These are phyloP conservation scores for Ustilago shanxiensis DNA, from an alignment of 1,284 basidiomycete species.

Conservation along the genomic window DNA sequence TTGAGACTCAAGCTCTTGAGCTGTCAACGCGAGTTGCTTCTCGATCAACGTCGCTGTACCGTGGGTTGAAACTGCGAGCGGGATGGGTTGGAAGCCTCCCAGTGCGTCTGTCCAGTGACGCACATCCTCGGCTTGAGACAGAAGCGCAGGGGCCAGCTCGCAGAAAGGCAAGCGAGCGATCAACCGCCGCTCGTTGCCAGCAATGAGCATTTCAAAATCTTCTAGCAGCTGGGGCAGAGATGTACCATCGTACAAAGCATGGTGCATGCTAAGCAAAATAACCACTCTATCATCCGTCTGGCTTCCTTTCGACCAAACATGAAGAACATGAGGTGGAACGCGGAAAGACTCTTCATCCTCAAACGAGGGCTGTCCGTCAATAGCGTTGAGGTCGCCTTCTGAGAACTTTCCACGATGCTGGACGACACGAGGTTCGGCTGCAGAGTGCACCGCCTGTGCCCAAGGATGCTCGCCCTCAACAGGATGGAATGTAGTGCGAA, in stretches of 20 bases:
- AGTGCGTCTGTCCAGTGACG: constrained; percentile 49
- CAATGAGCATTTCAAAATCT: constrained; percentile 36
- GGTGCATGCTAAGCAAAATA: constrained; percentile 52
- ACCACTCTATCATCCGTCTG: neutral
- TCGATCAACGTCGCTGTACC: constrained; percentile 22
- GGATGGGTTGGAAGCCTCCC: constrained; percentile 27
- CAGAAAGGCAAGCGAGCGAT: constrained; percentile 37
- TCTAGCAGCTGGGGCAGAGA: constrained; percentile 54
- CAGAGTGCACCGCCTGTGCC: constrained; percentile 54
- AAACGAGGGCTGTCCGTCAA: constrained; percentile 38
- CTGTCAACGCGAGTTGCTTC: constrained; percentile 15
- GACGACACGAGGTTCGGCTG: constrained; percentile 13
- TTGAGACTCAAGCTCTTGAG: constrained; percentile 27
- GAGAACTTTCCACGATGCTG: constrained; percentile 22
- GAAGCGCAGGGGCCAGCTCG: constrained; percentile 51
- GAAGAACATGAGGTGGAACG: constrained; percentile 51
- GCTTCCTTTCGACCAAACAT: constrained; percentile 22
- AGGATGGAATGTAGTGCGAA: constrained; percentile 61
- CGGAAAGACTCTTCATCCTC: constrained; percentile 56
- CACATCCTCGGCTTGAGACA: constrained; percentile 45
- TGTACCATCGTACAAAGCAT: constrained; percentile 59
- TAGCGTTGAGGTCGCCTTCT: neutral
- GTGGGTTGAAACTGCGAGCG: constrained; percentile 10
- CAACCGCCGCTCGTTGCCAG: neutral
- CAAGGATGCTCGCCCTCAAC: constrained; percentile 51